Base-by-base conservation (phyloP, 768 basidiomycete genomes). In the Russula compacta region DNA sequence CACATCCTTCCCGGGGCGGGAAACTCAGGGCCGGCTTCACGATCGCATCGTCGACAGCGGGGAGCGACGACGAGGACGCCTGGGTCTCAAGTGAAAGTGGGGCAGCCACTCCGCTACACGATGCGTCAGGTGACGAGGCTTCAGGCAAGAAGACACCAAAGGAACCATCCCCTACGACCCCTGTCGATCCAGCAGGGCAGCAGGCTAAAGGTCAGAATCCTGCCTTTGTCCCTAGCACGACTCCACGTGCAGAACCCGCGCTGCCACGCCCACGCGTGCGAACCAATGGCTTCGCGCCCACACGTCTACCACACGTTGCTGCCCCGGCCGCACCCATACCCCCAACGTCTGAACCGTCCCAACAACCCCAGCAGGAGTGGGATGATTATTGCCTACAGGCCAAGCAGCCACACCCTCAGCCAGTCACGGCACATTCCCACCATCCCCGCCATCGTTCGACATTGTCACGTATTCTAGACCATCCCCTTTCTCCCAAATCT, bases 11-110 rank as follows among this genome's bases (percentile, higher is more conserved):
- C 19, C 53, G 54, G 11, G 51, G 46, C 2, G 48, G 43, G 58
- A 74, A 73, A 65, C 69, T 72, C 11, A 84, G 82, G 68, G 68
- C 74, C 24, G 84, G 81, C 5, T 87, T 89, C 68, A 80, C 81
- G 12, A 76, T 87, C 59, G 76, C 84, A 9, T 79, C 76, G 53
- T 74, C 79, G 35, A 74, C 73, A 43, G 78, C 72, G 29, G 79
- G 76, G 42, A 78, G 76, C 12, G 83, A 83, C 24, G 66, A 69
- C 60, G 86, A 87, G 11, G 86, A 87, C 58, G 88, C 83, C 59
- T 89, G 87, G 87, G 78, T 86, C 1, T 89, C 87, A 32, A 87
- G 84, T 69, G 86, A 87, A 71, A 89, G 86, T 67, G 87, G 86
- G 7, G 84, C 81, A 0, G 86, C 75, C 0, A 89, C 87, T 1